Base-by-base conservation (phyloP, 2,329 filamentous ascomycete genomes). In the Drechslerella dactyloides region DNA sequence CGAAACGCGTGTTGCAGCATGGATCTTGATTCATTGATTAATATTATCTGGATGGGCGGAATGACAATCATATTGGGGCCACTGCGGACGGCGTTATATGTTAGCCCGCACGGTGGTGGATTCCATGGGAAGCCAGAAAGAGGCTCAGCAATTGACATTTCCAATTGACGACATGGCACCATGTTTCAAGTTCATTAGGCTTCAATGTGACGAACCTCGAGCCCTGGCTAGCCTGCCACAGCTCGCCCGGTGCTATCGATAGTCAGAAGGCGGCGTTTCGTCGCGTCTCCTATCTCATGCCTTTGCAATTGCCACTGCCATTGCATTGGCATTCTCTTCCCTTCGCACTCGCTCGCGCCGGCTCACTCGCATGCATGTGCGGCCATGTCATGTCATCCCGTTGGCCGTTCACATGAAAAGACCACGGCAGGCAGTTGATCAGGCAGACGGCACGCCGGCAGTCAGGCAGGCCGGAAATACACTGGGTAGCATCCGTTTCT, bases 121-220 rank as follows among this genome's bases (percentile, higher is more conserved):
- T 13, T 42, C 50, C 51, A 48, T 51, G 30, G 53, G n/a, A 54
- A 10, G 15, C 44, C 35, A 46, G 53, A 61, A 37, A 54, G 66
- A 63, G 59, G 61, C 59, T 60, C 52, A 64, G 60, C 50, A 33
- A 7, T 27, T 53, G 44, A 52, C 59, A 69, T 54, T n/a, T 44
- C 44, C 40, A 44, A 44, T 69, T 69, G 65, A 69, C 65, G 65
- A 69, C 65, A 69, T 72, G 60, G 60, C 66, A 72, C 66, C 66
- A 35, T 65, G 66, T 72, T 72, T 72, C 66, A 72, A 60, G 48
- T 65, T 60, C 50, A 72, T 65, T 72, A 65, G 66, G 59, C 65
- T 56, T 70, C 66, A 72, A 55, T 56, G 60, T 57, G 60, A 65
- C 55, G 40, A 58, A 69, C 52, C 33, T 24, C 24, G 51, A 40